Base-by-base conservation (phyloP, 768 basidiomycete genomes). In the Leucogyrophana mollusca region DNA sequence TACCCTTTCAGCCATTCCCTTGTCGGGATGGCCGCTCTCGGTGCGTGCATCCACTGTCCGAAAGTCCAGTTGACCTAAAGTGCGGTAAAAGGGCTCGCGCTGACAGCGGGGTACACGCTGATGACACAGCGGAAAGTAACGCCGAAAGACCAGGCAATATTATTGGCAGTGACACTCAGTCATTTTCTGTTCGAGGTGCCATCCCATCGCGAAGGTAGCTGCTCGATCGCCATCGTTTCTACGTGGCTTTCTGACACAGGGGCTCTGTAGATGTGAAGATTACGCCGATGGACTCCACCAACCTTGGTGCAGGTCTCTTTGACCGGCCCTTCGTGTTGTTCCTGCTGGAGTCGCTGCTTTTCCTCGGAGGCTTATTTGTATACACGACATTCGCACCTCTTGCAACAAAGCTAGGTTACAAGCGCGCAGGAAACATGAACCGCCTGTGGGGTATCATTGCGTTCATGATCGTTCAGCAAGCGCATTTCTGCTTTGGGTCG, bases 1-100 rank as follows among this genome's bases (percentile, higher is more conserved):
- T 62, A 68, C 44, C 62, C 64, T 2, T 64, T 56, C 52, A 64
- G 58, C 33, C 66, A 68, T 24, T 62, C 62, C 13, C 46, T 64
- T 13, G 47, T 49, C 4, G 62, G 62, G 14, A 61, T 64, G 55
- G 46, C 10, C 20, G 40, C 52, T 1, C 37, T 51, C 30, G 62
- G 59, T 59, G 11, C 25, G 35, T 46, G 16, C 42, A 14, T n/a
- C 36, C 9, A 43, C 14, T 33, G 16, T 39, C 20, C n/a, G 16
- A 25, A 8, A 22, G 17, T 20, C 18, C 23, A 24, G 20, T 20
- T 9, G 22, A 17, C 22, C 27, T 17, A 4, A n/a, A 24, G 23
- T 14, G 27, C 5, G 5, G 14, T 24, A 30, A 22, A 32, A 59
- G 61, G 59, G 11, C 44, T 58, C 5, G 43, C 36, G 13, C 40